A percentile compares a stretch with the other conserved stretches of the same genome.
Conservation (phyloP, 129 eudicot genomes). For the Arctium minus region DNA sequence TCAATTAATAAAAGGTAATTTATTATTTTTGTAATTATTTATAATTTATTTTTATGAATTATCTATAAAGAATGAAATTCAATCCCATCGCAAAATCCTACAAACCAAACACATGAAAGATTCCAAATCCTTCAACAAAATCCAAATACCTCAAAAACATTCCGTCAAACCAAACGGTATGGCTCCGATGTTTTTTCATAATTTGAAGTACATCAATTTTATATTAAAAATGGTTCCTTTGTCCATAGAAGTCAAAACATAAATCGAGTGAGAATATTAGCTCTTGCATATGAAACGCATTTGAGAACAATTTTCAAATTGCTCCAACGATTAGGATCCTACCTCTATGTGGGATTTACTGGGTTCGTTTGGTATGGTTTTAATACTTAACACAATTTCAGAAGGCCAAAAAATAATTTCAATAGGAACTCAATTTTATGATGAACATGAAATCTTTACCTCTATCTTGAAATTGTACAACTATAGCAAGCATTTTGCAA, state of each 20-base stretch:
- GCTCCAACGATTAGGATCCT: not conserved
- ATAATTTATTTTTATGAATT: no score
- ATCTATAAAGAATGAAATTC: no score
- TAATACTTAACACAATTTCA: not conserved
- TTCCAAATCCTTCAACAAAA: no score
- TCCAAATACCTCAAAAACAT: no score
- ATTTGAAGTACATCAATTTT: not conserved
- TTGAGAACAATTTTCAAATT: not conserved
- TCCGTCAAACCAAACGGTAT: not conserved
- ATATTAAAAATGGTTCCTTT: not conserved
- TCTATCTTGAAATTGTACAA: not conserved
- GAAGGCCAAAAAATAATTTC: not conserved
- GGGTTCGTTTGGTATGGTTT: not conserved
- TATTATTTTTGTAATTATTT: no score
- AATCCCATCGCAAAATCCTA: no score
- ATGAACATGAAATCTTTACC: not conserved
- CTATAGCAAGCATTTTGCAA: not conserved
- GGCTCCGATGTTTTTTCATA: not conserved
- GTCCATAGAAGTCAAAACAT: not conserved
- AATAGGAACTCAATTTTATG: not conserved
- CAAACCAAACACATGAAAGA: no score
- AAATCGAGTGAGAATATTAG: not conserved
- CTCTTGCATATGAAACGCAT: not conserved
- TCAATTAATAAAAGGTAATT: no score
- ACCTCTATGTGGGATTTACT: not conserved